These are phyloP conservation scores for Ilyonectria sp. DNA, from an alignment of 2,329 filamentous ascomycete species.

Conservation along the genomic window DNA sequence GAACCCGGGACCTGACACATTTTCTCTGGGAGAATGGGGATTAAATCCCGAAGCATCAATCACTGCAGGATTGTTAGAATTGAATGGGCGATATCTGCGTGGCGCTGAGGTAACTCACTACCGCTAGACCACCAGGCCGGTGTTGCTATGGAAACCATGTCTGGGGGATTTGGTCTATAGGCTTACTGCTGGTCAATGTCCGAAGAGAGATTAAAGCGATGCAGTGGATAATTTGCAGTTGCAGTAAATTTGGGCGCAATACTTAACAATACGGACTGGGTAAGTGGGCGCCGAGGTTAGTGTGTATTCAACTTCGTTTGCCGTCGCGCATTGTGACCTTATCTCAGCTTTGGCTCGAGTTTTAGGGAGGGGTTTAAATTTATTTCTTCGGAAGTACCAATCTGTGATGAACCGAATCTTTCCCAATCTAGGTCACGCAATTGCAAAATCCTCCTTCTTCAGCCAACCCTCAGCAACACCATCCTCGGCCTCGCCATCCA, in stretches of 20 bases:
- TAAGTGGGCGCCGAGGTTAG: too few species aligned
- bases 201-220: too few species aligned
- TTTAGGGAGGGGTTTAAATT: too few species aligned
- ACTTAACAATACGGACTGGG: too few species aligned
- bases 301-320: too few species aligned
- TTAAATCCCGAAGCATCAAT: neutral
- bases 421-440: neutral
- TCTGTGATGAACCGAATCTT: too few species aligned
- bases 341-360: too few species aligned
- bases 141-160: neutral
- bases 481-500: constrained; percentile 27
- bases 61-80: neutral
- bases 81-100: neutral
- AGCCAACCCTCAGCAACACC: constrained; percentile 14
- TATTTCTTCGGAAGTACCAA: too few species aligned
- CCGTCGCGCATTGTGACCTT: too few species aligned
- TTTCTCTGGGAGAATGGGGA: neutral
- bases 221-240: too few species aligned
- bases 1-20: constrained; percentile 3
- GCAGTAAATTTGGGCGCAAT: too few species aligned
- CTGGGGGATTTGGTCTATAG: neutral
- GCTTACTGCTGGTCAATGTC: neutral
- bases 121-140: neutral
- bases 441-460: constrained; percentile 16
- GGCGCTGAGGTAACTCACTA: neutral